Conservation (phyloP, 129 eudicot species). For the Apium graveolens region DNA sequence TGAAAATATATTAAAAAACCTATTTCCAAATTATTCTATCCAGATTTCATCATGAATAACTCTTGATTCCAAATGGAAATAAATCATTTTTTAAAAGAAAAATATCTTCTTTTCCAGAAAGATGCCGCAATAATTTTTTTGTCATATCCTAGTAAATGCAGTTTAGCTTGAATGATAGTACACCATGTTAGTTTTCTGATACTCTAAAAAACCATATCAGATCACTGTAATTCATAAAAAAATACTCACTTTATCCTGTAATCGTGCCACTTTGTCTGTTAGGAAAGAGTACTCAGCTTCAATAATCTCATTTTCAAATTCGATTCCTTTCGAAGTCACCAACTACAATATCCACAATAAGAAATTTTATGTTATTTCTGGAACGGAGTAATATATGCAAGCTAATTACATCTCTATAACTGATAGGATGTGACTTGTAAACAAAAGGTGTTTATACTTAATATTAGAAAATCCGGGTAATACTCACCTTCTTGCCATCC, state of each 20-base stretch:
- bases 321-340: conserved; percentile 57
- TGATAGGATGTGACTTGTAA: neutral
- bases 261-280: conserved; percentile 61
- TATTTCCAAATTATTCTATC: neutral
- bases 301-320: conserved; percentile 64
- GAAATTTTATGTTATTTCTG: conserved; percentile 1
- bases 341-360: conserved; percentile 29
- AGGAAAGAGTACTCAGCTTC: conserved; percentile 65
- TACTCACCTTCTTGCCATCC: conserved; percentile 44
- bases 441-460: conserved; percentile 5
- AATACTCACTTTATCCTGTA: conserved; percentile 55
- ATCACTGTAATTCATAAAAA: neutral
- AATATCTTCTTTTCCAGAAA: neutral
- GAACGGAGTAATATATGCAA: neutral
- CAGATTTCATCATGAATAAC: neutral
- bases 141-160: neutral
- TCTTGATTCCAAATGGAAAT: neutral
- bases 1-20: neutral
- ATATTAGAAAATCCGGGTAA: conserved; percentile 10
- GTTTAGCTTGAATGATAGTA: neutral
- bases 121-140: neutral
- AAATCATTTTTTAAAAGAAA: neutral
- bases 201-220: neutral
- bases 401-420: neutral
- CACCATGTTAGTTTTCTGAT: neutral